Base-by-base conservation (phyloP, 495 filamentous ascomycete species). In the Penicillium samsonianum region DNA sequence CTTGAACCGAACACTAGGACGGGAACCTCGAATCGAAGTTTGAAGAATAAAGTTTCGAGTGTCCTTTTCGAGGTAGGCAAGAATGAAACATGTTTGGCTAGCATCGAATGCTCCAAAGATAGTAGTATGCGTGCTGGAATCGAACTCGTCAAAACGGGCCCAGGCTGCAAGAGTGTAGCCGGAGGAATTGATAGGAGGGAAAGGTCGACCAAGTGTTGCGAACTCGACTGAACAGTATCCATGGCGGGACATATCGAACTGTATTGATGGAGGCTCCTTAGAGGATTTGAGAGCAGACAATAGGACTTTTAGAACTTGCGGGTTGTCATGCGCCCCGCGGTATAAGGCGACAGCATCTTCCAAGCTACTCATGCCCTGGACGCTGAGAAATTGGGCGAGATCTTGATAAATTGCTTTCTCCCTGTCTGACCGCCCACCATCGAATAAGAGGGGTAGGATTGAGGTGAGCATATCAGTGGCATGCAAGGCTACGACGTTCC, bases 41-140 rank as follows among this genome's bases (percentile, higher is more conserved):
- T 98, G 94, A 22, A 98, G 78, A 65, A 98, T 98, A 60, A 98
- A 91, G 66, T 96, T 92, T 26, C 82, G 86, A n/a, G 91, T 95
- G 67, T 98, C 92, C 65, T 88, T 91, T 70, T 98, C 94, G 23
- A 98, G 81, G 67, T 98, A 98, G 22, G 88, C 89, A 42, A 98
- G 83, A 31, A 98, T 78, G 61, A 98, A 98, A 73, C 95, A 98
- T 1, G 89, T 91, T 65, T 98, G 94, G 17, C 84, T 90, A 0
- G 87, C 78, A 74, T 98, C 94, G 70, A 96, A 98, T 11, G 92
- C 91, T 4, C 94, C 94, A 72, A 98, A 98, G 7, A 98, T 79
- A 4, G 94, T 98, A 1, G 94, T 97, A 71, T 98, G 95, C 14
- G 88, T 87, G 30, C 81, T 84, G 2, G 80, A 67, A 68, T 98